phyloP scores from a whole-genome alignment of 805 yeast genomes.

The Pichia exigua region DNA sequence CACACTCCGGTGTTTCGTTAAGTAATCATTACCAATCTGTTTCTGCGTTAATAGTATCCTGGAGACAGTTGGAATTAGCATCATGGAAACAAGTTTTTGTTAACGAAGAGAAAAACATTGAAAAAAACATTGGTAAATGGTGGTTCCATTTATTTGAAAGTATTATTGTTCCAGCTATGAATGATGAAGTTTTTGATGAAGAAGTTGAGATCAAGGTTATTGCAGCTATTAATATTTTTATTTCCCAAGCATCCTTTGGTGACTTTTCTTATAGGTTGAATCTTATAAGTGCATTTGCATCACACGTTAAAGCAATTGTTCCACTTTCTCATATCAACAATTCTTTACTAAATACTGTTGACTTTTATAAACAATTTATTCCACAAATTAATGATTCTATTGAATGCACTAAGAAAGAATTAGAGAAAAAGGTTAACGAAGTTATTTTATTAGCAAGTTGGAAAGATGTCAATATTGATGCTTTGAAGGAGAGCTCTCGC shows the following conservation, averaged over 20 bases:
- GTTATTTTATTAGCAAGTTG: conserved; percentile 87
- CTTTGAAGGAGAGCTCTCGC: conserved; percentile 88
- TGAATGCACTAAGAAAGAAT: conserved; percentile 36
- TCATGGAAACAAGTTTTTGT: conserved; percentile 77
- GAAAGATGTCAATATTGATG: conserved; percentile 93
- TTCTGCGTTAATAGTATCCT: conserved; percentile 66
- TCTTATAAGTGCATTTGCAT: conserved; percentile 56
- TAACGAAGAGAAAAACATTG: conserved; percentile 47
- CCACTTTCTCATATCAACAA: conserved; percentile 23
- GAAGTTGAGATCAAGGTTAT: conserved; percentile 32
- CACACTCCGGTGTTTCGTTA: conserved; percentile 68
- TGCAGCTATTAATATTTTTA: conserved; percentile 61
- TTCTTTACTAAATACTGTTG: conserved; percentile 49
- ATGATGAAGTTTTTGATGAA: conserved; percentile 31
- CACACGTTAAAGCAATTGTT: conserved; percentile 37
- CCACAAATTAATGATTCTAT: conserved; percentile 41
- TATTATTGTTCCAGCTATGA: conserved; percentile 46
- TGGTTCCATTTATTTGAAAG: conserved; percentile 89
- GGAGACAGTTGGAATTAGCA: conserved; percentile 84
- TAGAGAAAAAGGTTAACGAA: conserved; percentile 78
- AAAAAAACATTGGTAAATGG: conserved; percentile 62
- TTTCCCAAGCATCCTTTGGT: conserved; percentile 71
- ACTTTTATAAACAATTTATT: conserved; percentile 61
- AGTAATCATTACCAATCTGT: conserved; percentile 45
- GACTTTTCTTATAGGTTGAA: conserved; percentile 56